Conservation (phyloP, 352 stramenopile species). For the Lagenidium sp. region DNA sequence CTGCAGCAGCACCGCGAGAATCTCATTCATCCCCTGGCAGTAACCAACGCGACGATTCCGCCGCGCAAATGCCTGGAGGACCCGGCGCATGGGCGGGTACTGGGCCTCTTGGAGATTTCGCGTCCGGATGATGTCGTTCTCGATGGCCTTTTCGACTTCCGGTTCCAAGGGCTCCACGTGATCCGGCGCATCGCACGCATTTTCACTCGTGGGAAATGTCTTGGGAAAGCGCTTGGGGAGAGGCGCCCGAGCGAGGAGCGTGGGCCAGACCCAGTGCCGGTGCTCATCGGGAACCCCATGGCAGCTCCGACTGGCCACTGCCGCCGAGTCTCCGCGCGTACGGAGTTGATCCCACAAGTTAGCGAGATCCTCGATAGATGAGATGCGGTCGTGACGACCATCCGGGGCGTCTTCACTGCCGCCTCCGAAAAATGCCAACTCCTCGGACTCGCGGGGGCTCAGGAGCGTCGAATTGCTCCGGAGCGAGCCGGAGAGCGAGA, state of each 20-base stretch:
- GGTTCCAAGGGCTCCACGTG: slow-evolving; percentile 29
- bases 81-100: slow-evolving; percentile 44
- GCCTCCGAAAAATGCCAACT: too few species aligned
- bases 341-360: slow-evolving; percentile 34
- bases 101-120: slow-evolving; percentile 45
- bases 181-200: slow-evolving; percentile 1
- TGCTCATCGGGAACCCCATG: slow-evolving; percentile 54
- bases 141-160: slow-evolving; percentile 69
- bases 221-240: slow-evolving; percentile 24
- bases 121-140: slow-evolving; percentile 73
- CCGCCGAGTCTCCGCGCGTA: slow-evolving; percentile 14
- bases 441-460: slow-evolving; percentile 16
- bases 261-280: slow-evolving; percentile 60
- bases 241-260: slow-evolving; percentile 42
- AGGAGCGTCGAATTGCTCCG: slow-evolving; percentile 30
- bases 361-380: slow-evolving; percentile 7
- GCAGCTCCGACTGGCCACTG: slow-evolving; percentile 35
- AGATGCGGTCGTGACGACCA: neutral
- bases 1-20: slow-evolving; percentile 59
- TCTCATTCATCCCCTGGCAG: slow-evolving; percentile 85
- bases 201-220: neutral
- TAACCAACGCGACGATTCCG: slow-evolving; percentile 74
- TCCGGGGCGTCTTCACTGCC: too few species aligned
- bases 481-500: slow-evolving; percentile 53
- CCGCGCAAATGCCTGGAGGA: slow-evolving; percentile 64